Conservation (phyloP, 805 yeast species). For the Kregervanrija pseudodelftensis region DNA sequence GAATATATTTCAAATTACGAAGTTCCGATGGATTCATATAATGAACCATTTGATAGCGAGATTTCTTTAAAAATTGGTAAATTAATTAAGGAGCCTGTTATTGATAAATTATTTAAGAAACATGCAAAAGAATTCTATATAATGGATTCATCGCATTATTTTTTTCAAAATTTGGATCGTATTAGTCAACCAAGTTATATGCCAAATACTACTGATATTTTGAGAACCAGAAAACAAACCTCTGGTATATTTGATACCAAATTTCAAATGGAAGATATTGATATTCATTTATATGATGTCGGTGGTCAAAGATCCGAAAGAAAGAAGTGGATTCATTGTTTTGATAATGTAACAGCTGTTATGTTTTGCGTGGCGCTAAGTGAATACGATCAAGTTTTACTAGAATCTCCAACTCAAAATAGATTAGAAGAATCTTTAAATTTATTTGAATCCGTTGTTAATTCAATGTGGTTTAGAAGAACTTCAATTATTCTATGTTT, state of each 20-base stretch:
- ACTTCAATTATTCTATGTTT: slow-evolving; percentile 81
- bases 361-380: slow-evolving; percentile 88
- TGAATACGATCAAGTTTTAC: slow-evolving; percentile 81
- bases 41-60: slow-evolving; percentile 38
- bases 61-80: slow-evolving; percentile 42
- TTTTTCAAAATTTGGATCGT: slow-evolving; percentile 59
- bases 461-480: slow-evolving; percentile 86
- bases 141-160: slow-evolving; percentile 79
- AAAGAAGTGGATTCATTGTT: slow-evolving; percentile 95
- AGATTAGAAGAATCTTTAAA: slow-evolving; percentile 76
- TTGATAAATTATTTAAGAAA: slow-evolving; percentile 46
- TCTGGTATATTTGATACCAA: slow-evolving; percentile 84
- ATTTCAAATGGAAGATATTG: slow-evolving; percentile 65
- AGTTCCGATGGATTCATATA: slow-evolving; percentile 43
- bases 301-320: slow-evolving; percentile 97
- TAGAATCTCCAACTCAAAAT: slow-evolving; percentile 72
- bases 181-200: slow-evolving; percentile 53
- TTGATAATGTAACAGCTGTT: slow-evolving; percentile 83
- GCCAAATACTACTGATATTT: slow-evolving; percentile 71
- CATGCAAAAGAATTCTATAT: slow-evolving; percentile 69
- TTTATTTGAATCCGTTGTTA: slow-evolving; percentile 83
- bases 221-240: slow-evolving; percentile 85
- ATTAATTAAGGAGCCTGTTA: slow-evolving; percentile 53
- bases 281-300: slow-evolving; percentile 69
- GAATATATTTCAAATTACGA: slow-evolving; percentile 40